Evolutionary conservation across 345 rosid species (phyloP).

Genomic region (Brassica carinata): DNA sequence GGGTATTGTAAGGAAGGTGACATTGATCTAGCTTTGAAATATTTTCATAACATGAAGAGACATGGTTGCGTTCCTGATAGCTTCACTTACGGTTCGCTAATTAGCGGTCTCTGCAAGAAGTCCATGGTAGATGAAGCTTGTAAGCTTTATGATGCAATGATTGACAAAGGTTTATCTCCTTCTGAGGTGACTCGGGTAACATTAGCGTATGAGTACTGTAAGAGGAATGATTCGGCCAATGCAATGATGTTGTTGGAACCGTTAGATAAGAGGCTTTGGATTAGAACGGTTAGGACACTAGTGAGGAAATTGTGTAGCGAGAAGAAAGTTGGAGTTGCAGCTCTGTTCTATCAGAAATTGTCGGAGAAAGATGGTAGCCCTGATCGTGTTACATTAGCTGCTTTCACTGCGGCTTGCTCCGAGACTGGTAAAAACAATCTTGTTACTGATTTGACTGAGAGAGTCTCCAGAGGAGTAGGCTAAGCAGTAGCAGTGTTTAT

Average conservation of each 20-base stretch:
- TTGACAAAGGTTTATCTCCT: slow-evolving; percentile 70
- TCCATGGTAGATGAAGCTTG: slow-evolving; percentile 76
- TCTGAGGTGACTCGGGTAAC: slow-evolving; percentile 85
- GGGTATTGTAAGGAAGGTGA: slow-evolving; percentile 69
- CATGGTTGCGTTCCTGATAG: slow-evolving; percentile 69
- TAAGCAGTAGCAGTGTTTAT: slow-evolving; percentile 17
- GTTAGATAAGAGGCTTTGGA: slow-evolving; percentile 76
- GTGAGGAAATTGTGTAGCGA: slow-evolving; percentile 86
- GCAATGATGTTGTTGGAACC: slow-evolving; percentile 80
- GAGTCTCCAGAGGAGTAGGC: slow-evolving; percentile 58
- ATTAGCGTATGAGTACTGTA: slow-evolving; percentile 83
- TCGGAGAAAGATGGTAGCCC: slow-evolving; percentile 54
- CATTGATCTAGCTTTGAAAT: slow-evolving; percentile 48
- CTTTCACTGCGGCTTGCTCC: slow-evolving; percentile 72
- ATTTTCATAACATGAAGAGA: slow-evolving; percentile 62
- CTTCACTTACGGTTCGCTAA: slow-evolving; percentile 76
- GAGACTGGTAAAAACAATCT: slow-evolving; percentile 75
- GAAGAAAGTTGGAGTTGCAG: slow-evolving; percentile 79
- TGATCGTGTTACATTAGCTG: slow-evolving; percentile 70
- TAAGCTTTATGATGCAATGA: slow-evolving; percentile 68
- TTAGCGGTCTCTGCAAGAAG: slow-evolving; percentile 82
- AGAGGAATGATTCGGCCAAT: slow-evolving; percentile 68
- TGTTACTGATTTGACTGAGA: slow-evolving; percentile 64
- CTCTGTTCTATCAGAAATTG: slow-evolving; percentile 72
- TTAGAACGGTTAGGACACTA: slow-evolving; percentile 71